Evolutionary conservation across 345 rosid genomes (phyloP).

Genomic region (Eutrema heterophyllum): DNA sequence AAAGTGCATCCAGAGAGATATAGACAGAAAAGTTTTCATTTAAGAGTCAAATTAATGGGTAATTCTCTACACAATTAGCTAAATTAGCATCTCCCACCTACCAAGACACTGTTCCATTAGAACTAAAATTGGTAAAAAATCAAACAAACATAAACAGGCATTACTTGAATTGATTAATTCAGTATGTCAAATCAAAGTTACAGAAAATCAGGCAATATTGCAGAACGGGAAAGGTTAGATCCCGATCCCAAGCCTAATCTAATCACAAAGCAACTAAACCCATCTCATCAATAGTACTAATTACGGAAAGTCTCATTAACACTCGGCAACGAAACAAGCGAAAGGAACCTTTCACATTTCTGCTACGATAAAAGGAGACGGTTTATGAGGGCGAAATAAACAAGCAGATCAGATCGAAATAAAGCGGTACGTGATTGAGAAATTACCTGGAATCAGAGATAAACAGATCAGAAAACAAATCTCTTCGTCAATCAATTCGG

Average conservation of each 20-base stretch:
- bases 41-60: not conserved
- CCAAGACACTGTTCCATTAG: not conserved
- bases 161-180: conserved; percentile 1
- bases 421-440: not conserved
- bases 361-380: not conserved
- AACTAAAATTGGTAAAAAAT: not conserved
- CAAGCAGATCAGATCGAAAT: conserved; percentile 6
- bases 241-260: not conserved
- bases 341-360: not conserved
- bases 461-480: not conserved
- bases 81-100: conserved; percentile 10
- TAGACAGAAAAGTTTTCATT: not conserved
- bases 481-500: conserved; percentile 2
- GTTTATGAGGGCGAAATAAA: not conserved
- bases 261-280: conserved; percentile 2
- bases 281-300: not conserved
- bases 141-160: not conserved
- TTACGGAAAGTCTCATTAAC: conserved; percentile 12
- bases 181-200: not conserved
- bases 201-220: not conserved
- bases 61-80: not conserved
- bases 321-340: not conserved
- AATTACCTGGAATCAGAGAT: conserved; percentile 23
- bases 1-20: not conserved
- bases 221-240: conserved; percentile 18